Base-by-base conservation (phyloP, 2,329 filamentous ascomycete genomes). In the Knufia fluminis region DNA sequence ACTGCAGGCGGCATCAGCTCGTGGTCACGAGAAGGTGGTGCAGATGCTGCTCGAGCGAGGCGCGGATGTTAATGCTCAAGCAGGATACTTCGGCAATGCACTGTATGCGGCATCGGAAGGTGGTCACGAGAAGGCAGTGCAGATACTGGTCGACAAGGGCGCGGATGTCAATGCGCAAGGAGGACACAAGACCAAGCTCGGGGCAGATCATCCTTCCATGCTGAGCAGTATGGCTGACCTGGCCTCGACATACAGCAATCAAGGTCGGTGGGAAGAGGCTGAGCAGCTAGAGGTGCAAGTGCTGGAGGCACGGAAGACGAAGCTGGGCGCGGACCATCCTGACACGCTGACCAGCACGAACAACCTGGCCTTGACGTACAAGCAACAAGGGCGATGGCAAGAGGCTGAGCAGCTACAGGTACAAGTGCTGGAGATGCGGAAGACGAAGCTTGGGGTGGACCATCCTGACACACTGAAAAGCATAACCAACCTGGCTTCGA, bases 301-400 rank as follows among this genome's bases (percentile, higher is more conserved):
- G n/a, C n/a, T n/a, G n/a, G n/a, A n/a, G n/a, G n/a, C n/a, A n/a
- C n/a, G n/a, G n/a, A n/a, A n/a, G n/a, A n/a, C 39, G 16, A 48
- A 28, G 36, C 46, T 48, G 33, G 46, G 46, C 31, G 44, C 48
- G n/a, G 42, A 56, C 33, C 55, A 58, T 52, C 54, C 52, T 10
- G 39, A 54, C 40, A 59, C 57, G 8, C 46, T 59, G 17, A 52
- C 19, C 10, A 56, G 33, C 38, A 52, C 57, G 39, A 50, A 53
- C 44, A 52, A 57, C 19, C 55, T 58, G 17, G 51, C 56, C 3
- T 26, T n/a, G n/a, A n/a, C n/a, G n/a, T n/a, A n/a, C n/a, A n/a
- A n/a, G n/a, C n/a, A n/a, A n/a, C n/a, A n/a, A n/a, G 90, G 85
- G 31, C 84, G 85, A 71, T 46, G 43, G 17, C 32, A 52, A 6